Percentiles rank a stretch among this genome's conserved stretches.
Conservation (phyloP, 371 early-diverging fungal genomes). For the Mortierella sp. region DNA sequence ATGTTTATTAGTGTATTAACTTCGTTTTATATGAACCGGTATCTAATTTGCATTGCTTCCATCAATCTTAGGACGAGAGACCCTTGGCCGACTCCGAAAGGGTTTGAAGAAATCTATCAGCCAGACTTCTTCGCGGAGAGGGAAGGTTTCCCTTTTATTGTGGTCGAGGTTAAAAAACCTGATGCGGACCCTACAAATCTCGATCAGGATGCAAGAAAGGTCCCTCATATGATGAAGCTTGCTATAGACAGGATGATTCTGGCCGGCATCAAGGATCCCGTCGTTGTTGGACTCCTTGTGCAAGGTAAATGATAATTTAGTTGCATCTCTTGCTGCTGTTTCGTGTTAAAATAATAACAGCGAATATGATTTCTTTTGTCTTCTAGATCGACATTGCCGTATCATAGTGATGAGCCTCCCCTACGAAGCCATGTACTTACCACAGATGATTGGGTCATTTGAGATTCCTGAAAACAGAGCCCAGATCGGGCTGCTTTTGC, state of each 20-base stretch:
- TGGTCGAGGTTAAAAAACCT: slow-evolving; percentile 25
- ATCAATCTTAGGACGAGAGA: slow-evolving; percentile 13
- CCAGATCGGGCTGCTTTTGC: no score
- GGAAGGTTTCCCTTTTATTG: slow-evolving; percentile 11
- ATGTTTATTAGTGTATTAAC: background rate
- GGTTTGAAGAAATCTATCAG: slow-evolving; percentile 19
- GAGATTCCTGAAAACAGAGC: no score
- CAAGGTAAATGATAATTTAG: background rate
- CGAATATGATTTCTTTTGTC: no score
- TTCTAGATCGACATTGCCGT: no score
- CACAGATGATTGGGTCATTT: no score
- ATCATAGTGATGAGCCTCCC: no score
- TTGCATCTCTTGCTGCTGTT: no score
- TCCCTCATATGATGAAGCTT: slow-evolving; percentile 18
- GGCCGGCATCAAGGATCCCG: background rate
- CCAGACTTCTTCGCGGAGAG: slow-evolving; percentile 26
- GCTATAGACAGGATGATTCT: slow-evolving; percentile 13
- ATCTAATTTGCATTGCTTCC: background rate
- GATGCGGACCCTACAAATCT: slow-evolving; percentile 2
- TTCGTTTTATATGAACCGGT: background rate
- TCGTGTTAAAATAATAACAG: no score
- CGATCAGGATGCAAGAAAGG: slow-evolving; percentile 14
- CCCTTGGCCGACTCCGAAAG: slow-evolving; percentile 14
- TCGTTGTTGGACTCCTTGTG: background rate
- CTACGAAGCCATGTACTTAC: no score